Evolutionary conservation across 257 asterid species (phyloP).

Genomic region (Solanum commersonii): DNA sequence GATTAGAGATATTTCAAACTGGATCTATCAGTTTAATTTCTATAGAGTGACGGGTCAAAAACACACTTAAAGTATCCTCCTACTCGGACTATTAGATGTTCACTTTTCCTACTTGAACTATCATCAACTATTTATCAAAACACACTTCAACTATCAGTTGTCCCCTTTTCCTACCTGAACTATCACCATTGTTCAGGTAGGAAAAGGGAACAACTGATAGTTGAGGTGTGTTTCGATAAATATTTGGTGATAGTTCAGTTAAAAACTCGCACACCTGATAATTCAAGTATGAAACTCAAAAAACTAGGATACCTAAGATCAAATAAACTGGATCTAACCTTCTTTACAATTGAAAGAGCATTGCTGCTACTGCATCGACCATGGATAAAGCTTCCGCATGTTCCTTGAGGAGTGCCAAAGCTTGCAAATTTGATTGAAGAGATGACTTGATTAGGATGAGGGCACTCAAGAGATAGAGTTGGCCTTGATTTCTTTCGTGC

Average conservation of each 20-base stretch:
- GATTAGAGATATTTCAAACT: background rate
- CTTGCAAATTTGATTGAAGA: constrained; percentile 70
- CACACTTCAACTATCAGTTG: background rate
- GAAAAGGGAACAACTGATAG: background rate
- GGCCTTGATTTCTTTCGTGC: constrained; percentile 27
- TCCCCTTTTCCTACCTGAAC: background rate
- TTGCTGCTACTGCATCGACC: constrained; percentile 62
- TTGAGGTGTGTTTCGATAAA: background rate
- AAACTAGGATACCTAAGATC: background rate
- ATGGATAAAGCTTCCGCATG: constrained; percentile 81
- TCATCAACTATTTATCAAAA: background rate
- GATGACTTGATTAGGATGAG: constrained; percentile 53
- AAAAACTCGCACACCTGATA: background rate
- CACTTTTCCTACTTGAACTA: background rate
- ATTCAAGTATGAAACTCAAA: background rate
- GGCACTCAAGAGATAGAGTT: constrained; percentile 48
- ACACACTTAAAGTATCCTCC: background rate
- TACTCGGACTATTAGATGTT: background rate
- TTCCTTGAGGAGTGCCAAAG: constrained; percentile 80
- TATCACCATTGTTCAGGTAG: background rate
- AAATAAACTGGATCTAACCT: constrained; percentile 29
- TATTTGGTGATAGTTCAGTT: background rate
- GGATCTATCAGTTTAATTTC: background rate
- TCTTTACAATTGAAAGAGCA: constrained; percentile 47
- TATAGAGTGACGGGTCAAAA: background rate